Conservation (phyloP, 75 land plant species). For the Sequoia sempervirens region DNA sequence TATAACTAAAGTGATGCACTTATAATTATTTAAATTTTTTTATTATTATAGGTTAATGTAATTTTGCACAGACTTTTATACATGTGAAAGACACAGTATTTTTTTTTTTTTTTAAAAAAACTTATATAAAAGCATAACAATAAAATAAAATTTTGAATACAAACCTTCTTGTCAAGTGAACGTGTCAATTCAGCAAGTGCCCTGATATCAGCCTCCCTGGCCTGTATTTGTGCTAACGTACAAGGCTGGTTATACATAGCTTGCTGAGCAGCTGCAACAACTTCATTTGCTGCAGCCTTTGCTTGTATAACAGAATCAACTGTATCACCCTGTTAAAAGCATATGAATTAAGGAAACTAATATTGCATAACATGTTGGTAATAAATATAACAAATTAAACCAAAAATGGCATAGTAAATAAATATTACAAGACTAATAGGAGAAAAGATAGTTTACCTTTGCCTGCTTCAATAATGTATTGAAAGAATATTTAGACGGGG, state of each 20-base stretch:
- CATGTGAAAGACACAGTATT: not conserved
- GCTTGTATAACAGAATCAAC: constrained; percentile 47
- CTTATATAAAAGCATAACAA: not conserved
- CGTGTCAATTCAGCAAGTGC: constrained; percentile 74
- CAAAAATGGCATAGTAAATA: not conserved
- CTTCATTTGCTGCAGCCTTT: constrained; percentile 54
- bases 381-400: not conserved
- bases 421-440: not conserved
- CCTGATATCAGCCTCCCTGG: constrained; percentile 80
- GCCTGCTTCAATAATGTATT: constrained; percentile 52
- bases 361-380: not conserved
- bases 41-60: not conserved
- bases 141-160: not conserved
- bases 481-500: constrained; percentile 33
- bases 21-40: not conserved
- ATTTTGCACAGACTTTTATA: not conserved
- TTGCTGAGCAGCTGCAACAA: constrained; percentile 55
- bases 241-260: constrained; percentile 50
- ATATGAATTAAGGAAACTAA: constrained; percentile 3
- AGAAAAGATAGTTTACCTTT: constrained; percentile 38
- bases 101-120: too few relatives aligned
- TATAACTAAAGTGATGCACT: not conserved
- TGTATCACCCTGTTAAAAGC: constrained; percentile 40
- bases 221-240: constrained; percentile 52
- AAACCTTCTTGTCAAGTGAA: constrained; percentile 80